These are phyloP conservation scores for Grosmannia penicillata DNA, from an alignment of 2,329 filamentous ascomycete species.

Conservation along the genomic window DNA sequence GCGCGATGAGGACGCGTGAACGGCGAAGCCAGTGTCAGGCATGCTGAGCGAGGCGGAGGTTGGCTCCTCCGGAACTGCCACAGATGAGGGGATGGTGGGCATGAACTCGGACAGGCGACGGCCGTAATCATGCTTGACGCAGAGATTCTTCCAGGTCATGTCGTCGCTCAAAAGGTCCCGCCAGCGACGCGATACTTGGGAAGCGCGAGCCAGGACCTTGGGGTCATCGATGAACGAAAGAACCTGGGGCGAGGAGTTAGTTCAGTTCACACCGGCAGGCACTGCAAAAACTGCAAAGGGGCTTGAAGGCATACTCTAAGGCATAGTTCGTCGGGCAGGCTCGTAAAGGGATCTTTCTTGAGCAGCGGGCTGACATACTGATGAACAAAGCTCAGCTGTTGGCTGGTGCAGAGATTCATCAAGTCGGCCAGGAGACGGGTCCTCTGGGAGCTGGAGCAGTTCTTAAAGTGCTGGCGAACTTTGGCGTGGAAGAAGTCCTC, in stretches of 20 bases:
- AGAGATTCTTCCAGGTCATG: slow-evolving; percentile 95
- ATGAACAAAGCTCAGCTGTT: slow-evolving; percentile 88
- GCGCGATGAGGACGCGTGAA: slow-evolving; percentile 28
- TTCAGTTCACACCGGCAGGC: no score
- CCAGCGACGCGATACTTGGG: slow-evolving; percentile 93
- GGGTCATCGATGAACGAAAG: slow-evolving; percentile 96
- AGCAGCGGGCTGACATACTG: slow-evolving; percentile 88
- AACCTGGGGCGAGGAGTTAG: slow-evolving; percentile 38
- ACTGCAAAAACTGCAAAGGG: not conserved
- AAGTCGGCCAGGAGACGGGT: slow-evolving; percentile 76
- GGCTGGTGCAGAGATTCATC: slow-evolving; percentile 86
- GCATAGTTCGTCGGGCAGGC: slow-evolving; percentile 84
- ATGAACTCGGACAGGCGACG: slow-evolving; percentile 38
- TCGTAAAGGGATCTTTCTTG: slow-evolving; percentile 92
- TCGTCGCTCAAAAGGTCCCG: slow-evolving; percentile 87
- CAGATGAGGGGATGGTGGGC: slow-evolving; percentile 17
- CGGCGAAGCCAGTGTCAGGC: slow-evolving; percentile 16
- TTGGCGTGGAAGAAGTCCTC: slow-evolving; percentile 74
- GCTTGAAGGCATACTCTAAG: slow-evolving; percentile 49
- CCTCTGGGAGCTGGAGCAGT: slow-evolving; percentile 59
- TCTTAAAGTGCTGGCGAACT: slow-evolving; percentile 65
- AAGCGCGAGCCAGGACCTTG: slow-evolving; percentile 80
- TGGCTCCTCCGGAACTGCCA: slow-evolving; percentile 15
- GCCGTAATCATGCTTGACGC: slow-evolving; percentile 85
- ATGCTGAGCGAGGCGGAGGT: slow-evolving; percentile 20